Evolutionary conservation across 2,329 filamentous ascomycete species (phyloP).

Genomic region (Ilyonectria mors-panacis): DNA sequence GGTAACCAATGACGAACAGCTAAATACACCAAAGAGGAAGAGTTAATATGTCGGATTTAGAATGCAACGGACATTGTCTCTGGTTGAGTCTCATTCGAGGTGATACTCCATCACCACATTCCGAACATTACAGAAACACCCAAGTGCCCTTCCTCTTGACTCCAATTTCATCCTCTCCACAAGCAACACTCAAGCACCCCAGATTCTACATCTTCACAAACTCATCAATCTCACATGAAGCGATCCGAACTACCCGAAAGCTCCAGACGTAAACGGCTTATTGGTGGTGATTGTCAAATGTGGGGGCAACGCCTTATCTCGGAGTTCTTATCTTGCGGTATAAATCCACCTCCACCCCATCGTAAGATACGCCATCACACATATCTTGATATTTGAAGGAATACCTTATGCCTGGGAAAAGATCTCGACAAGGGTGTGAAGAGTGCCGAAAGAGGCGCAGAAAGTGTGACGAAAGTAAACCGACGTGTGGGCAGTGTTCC

Average conservation of each 20-base stretch:
- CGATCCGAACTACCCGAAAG: no score
- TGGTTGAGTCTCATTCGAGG: no score
- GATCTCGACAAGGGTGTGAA: constrained; percentile 49
- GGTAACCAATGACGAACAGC: no score
- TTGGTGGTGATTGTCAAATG: not conserved
- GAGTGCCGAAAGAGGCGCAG: constrained; percentile 48
- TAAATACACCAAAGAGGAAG: no score
- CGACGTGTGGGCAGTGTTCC: constrained; percentile 43
- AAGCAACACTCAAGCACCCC: no score
- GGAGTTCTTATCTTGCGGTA: constrained; percentile 15
- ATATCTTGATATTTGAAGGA: not conserved
- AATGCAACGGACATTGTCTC: not conserved
- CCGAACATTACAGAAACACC: no score
- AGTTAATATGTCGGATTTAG: not conserved
- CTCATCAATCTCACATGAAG: no score
- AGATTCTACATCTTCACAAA: no score
- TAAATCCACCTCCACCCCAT: constrained; percentile 22
- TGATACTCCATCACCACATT: no score
- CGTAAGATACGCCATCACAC: constrained; percentile 13
- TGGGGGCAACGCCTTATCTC: constrained; percentile 8
- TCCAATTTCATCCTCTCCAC: no score
- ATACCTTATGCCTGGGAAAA: constrained; percentile 40
- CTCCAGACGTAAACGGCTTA: not conserved
- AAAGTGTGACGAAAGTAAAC: constrained; percentile 49
- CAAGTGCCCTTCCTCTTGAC: no score